phyloP scores from a whole-genome alignment of 1,284 basidiomycete species.

The Irpex sp. region DNA sequence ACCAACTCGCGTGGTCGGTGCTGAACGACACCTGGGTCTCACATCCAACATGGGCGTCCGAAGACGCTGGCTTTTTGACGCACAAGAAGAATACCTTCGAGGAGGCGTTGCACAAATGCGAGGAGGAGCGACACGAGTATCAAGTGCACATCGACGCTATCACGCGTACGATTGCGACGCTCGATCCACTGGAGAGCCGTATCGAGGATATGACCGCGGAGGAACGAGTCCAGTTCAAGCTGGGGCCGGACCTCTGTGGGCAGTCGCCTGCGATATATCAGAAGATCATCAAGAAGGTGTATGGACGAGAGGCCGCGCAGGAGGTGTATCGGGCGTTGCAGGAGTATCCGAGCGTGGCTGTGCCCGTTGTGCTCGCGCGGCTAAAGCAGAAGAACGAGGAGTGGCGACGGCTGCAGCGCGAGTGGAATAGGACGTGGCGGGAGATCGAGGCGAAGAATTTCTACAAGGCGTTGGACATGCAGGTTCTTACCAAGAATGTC shows the following conservation, averaged over 20 bases:
- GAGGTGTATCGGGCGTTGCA: slow-evolving; percentile 92
- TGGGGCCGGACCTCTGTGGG: slow-evolving; percentile 89
- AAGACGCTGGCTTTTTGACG: slow-evolving; percentile 90
- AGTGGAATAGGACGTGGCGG: slow-evolving; percentile 97
- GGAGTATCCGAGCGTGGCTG: slow-evolving; percentile 86
- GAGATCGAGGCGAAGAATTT: slow-evolving; percentile 97
- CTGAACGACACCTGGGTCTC: slow-evolving; percentile 97
- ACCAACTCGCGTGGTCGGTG: slow-evolving; percentile 94
- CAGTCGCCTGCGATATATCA: slow-evolving; percentile 89
- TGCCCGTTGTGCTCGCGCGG: slow-evolving; percentile 89
- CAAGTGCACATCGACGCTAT: slow-evolving; percentile 96
- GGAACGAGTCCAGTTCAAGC: slow-evolving; percentile 80
- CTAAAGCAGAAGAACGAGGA: slow-evolving; percentile 97
- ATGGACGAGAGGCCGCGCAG: slow-evolving; percentile 77
- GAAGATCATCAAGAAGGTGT: slow-evolving; percentile 93
- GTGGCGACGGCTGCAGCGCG: slow-evolving; percentile 92
- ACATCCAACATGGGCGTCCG: slow-evolving; percentile 97
- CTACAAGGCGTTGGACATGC: slow-evolving; percentile 96
- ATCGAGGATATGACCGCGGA: slow-evolving; percentile 90
- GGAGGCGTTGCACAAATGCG: slow-evolving; percentile 93
- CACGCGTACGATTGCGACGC: slow-evolving; percentile 85
- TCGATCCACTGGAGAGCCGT: slow-evolving; percentile 87
- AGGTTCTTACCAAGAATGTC: slow-evolving; percentile 90
- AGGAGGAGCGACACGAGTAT: slow-evolving; percentile 98
- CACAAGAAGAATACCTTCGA: slow-evolving; percentile 98